phyloP scores from a whole-genome alignment of 805 yeast genomes.

The Ogataea henricii region DNA sequence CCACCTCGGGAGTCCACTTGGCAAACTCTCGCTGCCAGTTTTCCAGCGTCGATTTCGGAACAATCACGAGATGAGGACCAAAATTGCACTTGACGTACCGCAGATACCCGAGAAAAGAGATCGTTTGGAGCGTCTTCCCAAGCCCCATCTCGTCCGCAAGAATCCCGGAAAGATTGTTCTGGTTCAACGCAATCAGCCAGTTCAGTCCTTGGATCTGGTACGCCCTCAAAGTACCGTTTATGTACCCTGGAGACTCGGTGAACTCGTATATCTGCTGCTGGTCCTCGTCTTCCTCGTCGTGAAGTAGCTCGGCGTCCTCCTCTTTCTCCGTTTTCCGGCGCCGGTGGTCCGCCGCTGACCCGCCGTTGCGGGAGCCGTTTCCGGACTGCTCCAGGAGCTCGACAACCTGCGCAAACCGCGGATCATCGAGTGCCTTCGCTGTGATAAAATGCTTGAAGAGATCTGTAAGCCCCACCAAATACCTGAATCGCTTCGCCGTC shows the following conservation, averaged over 20 bases:
- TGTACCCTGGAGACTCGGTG: constrained; percentile 51
- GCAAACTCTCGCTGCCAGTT: constrained; percentile 80
- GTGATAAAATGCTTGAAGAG: constrained; percentile 70
- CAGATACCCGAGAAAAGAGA: constrained; percentile 71
- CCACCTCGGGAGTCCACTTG: constrained; percentile 80
- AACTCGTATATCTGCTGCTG: constrained; percentile 45
- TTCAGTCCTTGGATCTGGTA: constrained; percentile 81
- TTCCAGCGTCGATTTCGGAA: constrained; percentile 79
- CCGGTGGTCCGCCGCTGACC: constrained; percentile 40
- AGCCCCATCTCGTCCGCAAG: constrained; percentile 87
- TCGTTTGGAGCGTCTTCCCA: constrained; percentile 81
- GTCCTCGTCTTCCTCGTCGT: constrained; percentile 52
- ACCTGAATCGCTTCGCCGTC: constrained; percentile 67
- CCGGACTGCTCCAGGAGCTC: constrained; percentile 35
- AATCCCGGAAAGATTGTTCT: constrained; percentile 71
- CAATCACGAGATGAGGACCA: constrained; percentile 77
- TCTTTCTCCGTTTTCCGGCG: constrained; percentile 75
- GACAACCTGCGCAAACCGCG: constrained; percentile 53
- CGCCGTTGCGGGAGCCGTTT: background rate
- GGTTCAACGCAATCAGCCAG: constrained; percentile 71
- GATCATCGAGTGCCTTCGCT: constrained; percentile 63
- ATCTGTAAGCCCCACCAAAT: constrained; percentile 64
- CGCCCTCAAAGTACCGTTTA: constrained; percentile 65
- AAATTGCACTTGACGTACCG: constrained; percentile 58
- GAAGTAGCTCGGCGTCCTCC: constrained; percentile 74